Evolutionary conservation across 352 stramenopile genomes (phyloP).

Genomic region (Phytophthora cryptogea): DNA sequence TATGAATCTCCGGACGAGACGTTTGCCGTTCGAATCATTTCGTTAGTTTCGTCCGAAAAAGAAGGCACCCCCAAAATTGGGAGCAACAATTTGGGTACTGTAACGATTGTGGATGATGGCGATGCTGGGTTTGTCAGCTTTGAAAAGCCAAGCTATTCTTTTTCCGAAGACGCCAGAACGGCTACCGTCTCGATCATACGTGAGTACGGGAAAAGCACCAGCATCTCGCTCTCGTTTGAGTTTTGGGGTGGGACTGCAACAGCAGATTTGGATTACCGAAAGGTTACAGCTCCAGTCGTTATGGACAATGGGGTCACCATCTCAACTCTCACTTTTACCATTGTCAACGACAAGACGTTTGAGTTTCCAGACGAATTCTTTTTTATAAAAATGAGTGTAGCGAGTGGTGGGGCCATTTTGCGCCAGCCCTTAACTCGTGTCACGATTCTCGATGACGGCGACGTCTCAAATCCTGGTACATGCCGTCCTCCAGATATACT

Average conservation of each 20-base stretch:
- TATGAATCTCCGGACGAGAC: constrained; percentile 47
- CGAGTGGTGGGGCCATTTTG: constrained; percentile 32
- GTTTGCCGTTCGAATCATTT: constrained; percentile 45
- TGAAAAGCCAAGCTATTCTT: constrained; percentile 24
- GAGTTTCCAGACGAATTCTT: constrained; percentile 61
- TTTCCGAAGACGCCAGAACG: constrained; percentile 42
- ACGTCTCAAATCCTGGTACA: constrained; percentile 41
- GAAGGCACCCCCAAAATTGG: constrained; percentile 39
- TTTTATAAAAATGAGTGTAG: constrained; percentile 36
- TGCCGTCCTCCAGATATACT: constrained; percentile 27
- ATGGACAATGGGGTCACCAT: constrained; percentile 49
- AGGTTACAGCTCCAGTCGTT: constrained; percentile 19
- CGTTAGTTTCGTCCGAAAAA: constrained; percentile 6
- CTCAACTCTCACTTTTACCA: constrained; percentile 44
- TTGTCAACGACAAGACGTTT: constrained; percentile 65
- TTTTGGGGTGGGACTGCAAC: constrained; percentile 47
- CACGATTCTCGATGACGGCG: constrained; percentile 62
- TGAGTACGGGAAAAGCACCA: constrained; percentile 42
- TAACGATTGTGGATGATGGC: constrained; percentile 68
- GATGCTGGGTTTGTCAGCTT: constrained; percentile 66
- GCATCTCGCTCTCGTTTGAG: constrained; percentile 41
- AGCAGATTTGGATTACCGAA: constrained; percentile 52
- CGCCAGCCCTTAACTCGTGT: constrained; percentile 21
- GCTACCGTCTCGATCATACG: constrained; percentile 51
- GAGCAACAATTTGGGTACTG: constrained; percentile 26